A percentile compares a stretch with the other conserved stretches of the same genome.
Conservation (phyloP, 192 early-diverging fungal genomes). For the Umbelopsis ramanniana region DNA sequence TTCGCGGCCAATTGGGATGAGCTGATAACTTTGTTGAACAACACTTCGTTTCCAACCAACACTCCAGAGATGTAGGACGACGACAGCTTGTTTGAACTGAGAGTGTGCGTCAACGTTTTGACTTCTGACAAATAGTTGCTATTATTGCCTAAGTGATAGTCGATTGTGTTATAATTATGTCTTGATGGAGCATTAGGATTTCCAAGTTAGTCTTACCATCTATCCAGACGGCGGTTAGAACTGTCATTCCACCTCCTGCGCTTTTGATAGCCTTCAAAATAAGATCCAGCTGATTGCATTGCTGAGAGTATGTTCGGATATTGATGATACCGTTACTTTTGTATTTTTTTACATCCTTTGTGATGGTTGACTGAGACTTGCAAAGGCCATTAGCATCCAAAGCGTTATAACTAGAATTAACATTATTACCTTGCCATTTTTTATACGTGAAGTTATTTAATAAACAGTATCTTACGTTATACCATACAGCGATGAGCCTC, state of each 20-base stretch:
- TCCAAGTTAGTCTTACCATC: constrained; percentile 8
- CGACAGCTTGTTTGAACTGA: constrained; percentile 1
- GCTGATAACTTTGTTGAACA: constrained; percentile 15
- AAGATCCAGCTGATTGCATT: constrained; percentile 32
- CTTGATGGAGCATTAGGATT: neutral
- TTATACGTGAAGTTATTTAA: neutral
- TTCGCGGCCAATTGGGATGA: constrained; percentile 16
- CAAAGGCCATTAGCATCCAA: constrained; percentile 25
- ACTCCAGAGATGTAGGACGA: constrained; percentile 18
- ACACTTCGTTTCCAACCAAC: constrained; percentile 33
- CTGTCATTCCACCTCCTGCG: constrained; percentile 25
- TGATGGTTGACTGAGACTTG: neutral
- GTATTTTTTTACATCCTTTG: constrained; percentile 18
- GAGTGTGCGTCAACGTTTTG: neutral
- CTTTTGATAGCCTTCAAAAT: constrained; percentile 29
- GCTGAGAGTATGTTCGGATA: constrained; percentile 41
- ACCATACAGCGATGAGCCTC: neutral
- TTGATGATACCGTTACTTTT: constrained; percentile 26
- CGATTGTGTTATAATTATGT: neutral
- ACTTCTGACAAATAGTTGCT: constrained; percentile 27
- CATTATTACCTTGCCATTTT: neutral
- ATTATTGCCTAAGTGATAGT: neutral
- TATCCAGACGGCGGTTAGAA: constrained; percentile 37
- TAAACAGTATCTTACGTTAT: neutral
- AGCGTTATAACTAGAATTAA: constrained; percentile 25